Conservation (phyloP, 106 monocot genomes). For the Acorus gramineus region DNA sequence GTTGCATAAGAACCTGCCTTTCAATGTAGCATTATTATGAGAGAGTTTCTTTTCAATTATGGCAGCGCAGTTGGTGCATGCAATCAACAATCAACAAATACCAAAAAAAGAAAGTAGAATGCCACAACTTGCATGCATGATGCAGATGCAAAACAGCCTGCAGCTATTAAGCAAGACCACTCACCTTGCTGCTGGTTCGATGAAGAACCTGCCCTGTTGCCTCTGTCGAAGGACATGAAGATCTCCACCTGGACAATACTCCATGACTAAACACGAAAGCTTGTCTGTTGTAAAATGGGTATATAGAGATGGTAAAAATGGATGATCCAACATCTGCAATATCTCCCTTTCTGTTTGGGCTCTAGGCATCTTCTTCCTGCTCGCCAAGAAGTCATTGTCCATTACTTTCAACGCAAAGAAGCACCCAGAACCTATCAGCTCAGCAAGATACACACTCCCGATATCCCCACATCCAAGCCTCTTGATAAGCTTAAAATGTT, state of each 20-base stretch:
- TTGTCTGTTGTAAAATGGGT: conserved; percentile 80
- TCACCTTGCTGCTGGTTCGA: conserved; percentile 78
- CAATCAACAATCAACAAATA: too few relatives aligned
- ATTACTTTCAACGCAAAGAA: conserved; percentile 86
- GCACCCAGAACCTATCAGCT: conserved; percentile 51
- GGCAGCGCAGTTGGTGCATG: too few relatives aligned
- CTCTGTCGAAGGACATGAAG: conserved; percentile 84
- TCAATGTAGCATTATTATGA: too few relatives aligned
- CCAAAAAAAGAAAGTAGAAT: too few relatives aligned
- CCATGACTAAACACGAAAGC: conserved; percentile 89
- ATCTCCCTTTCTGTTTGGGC: conserved; percentile 89
- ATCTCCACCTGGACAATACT: conserved; percentile 93
- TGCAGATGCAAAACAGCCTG: too few relatives aligned
- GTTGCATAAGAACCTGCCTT: too few relatives aligned
- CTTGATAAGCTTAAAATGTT: conserved; percentile 66
- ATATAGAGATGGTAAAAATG: conserved; percentile 75
- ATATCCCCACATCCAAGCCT: conserved; percentile 87
- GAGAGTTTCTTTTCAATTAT: too few relatives aligned
- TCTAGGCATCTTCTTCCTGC: conserved; percentile 70
- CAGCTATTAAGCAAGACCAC: not conserved
- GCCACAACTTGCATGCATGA: too few relatives aligned
- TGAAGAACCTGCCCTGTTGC: conserved; percentile 60
- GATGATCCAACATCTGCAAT: conserved; percentile 84
- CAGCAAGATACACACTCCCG: conserved; percentile 87
- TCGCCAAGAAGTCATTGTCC: conserved; percentile 72